phyloP scores from a whole-genome alignment of 2,329 filamentous ascomycete genomes.

The Verticillium nonalfalfae region DNA sequence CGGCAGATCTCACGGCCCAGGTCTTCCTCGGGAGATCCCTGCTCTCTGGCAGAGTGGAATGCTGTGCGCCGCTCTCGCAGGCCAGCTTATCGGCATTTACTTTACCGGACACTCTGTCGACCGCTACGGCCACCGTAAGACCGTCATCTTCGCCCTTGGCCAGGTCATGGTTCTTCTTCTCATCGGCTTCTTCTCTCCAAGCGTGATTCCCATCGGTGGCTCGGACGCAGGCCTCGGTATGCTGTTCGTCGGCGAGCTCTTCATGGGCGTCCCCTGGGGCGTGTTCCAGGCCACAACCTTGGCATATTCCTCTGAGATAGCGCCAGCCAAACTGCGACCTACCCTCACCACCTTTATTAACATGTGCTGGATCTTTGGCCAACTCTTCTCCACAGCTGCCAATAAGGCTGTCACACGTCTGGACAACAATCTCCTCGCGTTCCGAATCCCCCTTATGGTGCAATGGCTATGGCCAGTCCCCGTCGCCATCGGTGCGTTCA shows the following conservation, averaged over 20 bases:
- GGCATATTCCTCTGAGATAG: constrained; percentile 29
- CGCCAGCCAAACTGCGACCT: constrained; percentile 23
- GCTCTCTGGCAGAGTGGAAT: constrained; percentile 32
- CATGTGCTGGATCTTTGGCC: constrained; percentile 32
- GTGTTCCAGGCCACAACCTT: constrained; percentile 25
- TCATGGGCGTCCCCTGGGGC: constrained; percentile 27
- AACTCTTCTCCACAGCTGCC: constrained; percentile 25
- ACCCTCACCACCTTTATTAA: constrained; percentile 31
- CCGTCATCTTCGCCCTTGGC: constrained; percentile 3
- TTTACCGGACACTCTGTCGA: constrained; percentile 2
- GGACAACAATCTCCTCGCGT: constrained; percentile 21
- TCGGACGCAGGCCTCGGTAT: constrained; percentile 19
- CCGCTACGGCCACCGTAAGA: constrained; percentile 6
- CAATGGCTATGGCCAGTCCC: constrained; percentile 31
- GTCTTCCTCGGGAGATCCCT: constrained; percentile 26
- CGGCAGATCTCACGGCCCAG: constrained; percentile 10
- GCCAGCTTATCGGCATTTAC: constrained; percentile 5
- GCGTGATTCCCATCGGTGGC: constrained; percentile 27
- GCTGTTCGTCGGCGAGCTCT: constrained; percentile 24
- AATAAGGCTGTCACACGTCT: constrained; percentile 20
- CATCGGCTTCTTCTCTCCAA: constrained; percentile 6
- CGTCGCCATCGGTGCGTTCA: constrained; percentile 21
- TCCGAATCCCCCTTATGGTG: constrained; percentile 28
- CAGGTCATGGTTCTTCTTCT: constrained; percentile 4
- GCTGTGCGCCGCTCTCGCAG: not conserved